Percentiles rank a stretch among this genome's conserved stretches.
Evolutionary conservation across 352 stramenopile genomes (phyloP).

Genomic region (Phytophthora foliorum): DNA sequence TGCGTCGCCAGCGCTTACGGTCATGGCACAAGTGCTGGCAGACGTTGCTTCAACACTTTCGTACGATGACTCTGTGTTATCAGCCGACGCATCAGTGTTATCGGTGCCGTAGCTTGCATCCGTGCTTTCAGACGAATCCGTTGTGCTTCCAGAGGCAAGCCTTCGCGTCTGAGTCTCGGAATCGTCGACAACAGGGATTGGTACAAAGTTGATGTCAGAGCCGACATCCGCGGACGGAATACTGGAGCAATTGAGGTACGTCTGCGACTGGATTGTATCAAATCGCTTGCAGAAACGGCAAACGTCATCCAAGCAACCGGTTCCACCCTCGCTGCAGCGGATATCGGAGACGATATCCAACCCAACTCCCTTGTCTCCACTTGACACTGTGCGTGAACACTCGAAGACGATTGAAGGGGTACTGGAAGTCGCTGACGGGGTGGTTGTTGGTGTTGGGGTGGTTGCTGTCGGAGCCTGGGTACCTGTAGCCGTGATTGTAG

Average conservation of each 20-base stretch:
- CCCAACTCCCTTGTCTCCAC: conserved; percentile 43
- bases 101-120: background rate
- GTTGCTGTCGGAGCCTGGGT: conserved; percentile 6
- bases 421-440: conserved; percentile 1
- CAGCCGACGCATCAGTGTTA: background rate
- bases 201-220: conserved; percentile 41
- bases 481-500: conserved; percentile 15
- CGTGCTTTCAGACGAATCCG: background rate
- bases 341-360: conserved; percentile 52
- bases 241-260: conserved; percentile 35
- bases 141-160: conserved; percentile 7
- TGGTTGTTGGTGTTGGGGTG: conserved; percentile 5
- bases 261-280: conserved; percentile 46
- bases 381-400: conserved; percentile 33
- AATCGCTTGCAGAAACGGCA: conserved; percentile 47
- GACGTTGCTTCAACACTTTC: conserved; percentile 5
- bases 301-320: conserved; percentile 43
- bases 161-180: conserved; percentile 9
- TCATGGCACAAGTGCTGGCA: conserved; percentile 19
- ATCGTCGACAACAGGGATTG: conserved; percentile 33
- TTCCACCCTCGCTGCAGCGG: conserved; percentile 43
- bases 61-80: background rate
- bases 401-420: conserved; percentile 31
- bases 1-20: conserved; percentile 22
- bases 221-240: conserved; percentile 27